Evolutionary conservation across 2,329 filamentous ascomycete species (phyloP).

Genomic region (Gnomoniopsis smithogilvyi): DNA sequence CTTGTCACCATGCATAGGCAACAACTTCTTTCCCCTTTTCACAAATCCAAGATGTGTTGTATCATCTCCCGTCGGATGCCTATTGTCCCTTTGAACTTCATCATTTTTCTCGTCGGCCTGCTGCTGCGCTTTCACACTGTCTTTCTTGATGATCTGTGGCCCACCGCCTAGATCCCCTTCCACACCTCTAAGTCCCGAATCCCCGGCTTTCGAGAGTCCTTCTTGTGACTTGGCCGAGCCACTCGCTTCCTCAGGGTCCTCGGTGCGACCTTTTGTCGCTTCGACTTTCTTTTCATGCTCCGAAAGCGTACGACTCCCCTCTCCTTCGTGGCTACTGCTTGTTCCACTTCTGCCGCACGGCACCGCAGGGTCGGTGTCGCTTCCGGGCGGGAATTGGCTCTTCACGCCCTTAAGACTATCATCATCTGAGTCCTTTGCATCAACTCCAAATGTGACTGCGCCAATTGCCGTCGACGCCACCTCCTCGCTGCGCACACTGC

Average conservation of each 20-base stretch:
- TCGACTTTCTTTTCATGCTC: slow-evolving; percentile 15
- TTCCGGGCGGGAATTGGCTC: slow-evolving; percentile 11
- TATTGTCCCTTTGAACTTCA: not conserved
- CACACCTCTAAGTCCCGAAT: not conserved
- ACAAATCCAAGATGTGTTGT: slow-evolving; percentile 8
- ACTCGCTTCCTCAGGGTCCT: slow-evolving; percentile 10
- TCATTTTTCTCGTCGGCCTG: not conserved
- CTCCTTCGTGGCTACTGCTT: not conserved
- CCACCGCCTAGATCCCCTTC: not conserved
- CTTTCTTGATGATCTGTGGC: not conserved
- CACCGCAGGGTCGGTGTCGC: not conserved
- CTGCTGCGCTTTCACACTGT: not conserved
- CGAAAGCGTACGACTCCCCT: not conserved
- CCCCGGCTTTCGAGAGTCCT: not conserved
- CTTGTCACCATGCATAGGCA: not conserved
- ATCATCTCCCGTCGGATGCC: not conserved
- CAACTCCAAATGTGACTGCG: slow-evolving; percentile 6
- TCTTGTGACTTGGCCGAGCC: slow-evolving; percentile 3
- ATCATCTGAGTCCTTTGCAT: slow-evolving; percentile 23
- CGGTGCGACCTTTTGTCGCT: slow-evolving; percentile 10
- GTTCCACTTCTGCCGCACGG: not conserved
- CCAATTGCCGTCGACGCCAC: not conserved
- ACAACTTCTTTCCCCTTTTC: slow-evolving; percentile 12
- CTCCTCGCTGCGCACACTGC: slow-evolving; percentile 54
- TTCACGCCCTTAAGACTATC: slow-evolving; percentile 21